phyloP scores from a whole-genome alignment of 1,284 basidiomycete species.

The Malassezia dermatis region DNA sequence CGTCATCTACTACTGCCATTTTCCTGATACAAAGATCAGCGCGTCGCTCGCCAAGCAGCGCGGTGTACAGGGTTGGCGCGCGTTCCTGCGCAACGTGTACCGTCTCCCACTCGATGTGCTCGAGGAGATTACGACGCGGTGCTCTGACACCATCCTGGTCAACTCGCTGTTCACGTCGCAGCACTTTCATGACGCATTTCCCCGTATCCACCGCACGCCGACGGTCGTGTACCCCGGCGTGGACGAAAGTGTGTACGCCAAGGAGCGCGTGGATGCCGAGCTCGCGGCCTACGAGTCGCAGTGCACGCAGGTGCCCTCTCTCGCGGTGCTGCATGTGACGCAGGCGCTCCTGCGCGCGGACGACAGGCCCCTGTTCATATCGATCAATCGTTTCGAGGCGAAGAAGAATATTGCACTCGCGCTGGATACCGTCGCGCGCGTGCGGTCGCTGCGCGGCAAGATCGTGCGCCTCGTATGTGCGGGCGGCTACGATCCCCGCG shows the following conservation, averaged over 20 bases:
- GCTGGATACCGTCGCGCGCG: conserved; percentile 62
- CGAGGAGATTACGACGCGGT: conserved; percentile 79
- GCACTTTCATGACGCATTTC: conserved; percentile 63
- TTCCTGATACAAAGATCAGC: conserved; percentile 66
- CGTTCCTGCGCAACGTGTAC: conserved; percentile 52
- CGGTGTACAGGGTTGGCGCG: conserved; percentile 19
- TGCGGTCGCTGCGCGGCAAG: conserved; percentile 3
- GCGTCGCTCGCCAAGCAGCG: conserved; percentile 50
- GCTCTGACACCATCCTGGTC: conserved; percentile 78
- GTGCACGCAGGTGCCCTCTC: conserved; percentile 50
- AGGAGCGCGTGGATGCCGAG: conserved; percentile 17
- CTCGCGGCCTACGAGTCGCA: conserved; percentile 18
- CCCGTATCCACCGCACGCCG: conserved; percentile 58
- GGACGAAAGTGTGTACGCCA: conserved; percentile 22
- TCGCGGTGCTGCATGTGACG: conserved; percentile 17
- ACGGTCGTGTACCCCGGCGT: conserved; percentile 85
- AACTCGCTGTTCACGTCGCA: conserved; percentile 74
- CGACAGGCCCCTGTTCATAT: conserved; percentile 64
- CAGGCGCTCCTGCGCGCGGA: conserved; percentile 8
- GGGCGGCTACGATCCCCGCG: conserved; percentile 66
- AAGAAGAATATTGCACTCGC: conserved; percentile 86
- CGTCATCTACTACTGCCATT: conserved; percentile 94
- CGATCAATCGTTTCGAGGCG: conserved; percentile 86
- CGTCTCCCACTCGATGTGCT: conserved; percentile 78
- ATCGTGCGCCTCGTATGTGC: conserved; percentile 28